Evolutionary conservation across 2,329 filamentous ascomycete species (phyloP).

Genomic region (Bertia moriformis): DNA sequence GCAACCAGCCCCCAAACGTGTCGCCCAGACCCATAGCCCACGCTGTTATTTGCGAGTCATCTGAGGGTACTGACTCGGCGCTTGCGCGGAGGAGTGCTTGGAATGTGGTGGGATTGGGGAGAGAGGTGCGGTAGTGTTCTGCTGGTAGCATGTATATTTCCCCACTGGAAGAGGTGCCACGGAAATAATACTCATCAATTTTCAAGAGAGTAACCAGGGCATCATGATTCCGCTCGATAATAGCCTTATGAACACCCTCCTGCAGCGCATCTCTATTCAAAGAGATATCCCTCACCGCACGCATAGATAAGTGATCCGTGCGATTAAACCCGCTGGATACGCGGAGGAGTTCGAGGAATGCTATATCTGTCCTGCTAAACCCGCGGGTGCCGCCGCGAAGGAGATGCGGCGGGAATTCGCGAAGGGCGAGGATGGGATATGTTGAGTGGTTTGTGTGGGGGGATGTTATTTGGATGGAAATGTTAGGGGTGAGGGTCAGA

Average conservation of each 20-base stretch:
- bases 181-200: background rate
- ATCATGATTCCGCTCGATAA: background rate
- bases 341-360: background rate
- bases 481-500: slow-evolving; percentile 12
- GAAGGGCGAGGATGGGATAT: background rate
- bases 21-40: slow-evolving; percentile 15
- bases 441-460: slow-evolving; percentile 2
- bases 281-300: too few species aligned
- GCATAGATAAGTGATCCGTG: background rate
- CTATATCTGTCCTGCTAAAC: background rate
- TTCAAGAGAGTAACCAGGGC: background rate
- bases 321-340: background rate
- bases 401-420: background rate
- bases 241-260: background rate
- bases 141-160: background rate
- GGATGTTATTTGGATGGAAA: slow-evolving; percentile 16
- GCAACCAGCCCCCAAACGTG: slow-evolving; percentile 16
- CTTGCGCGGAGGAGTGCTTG: slow-evolving; percentile 17
- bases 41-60: slow-evolving; percentile 16
- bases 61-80: slow-evolving; percentile 18
- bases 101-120: slow-evolving; percentile 12
- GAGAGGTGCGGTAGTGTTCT: background rate
- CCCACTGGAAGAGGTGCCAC: background rate
- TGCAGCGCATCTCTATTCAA: background rate
- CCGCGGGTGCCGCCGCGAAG: background rate